phyloP scores from a whole-genome alignment of 108 stramenopile genomes.

The Cylindrotheca closterium region DNA sequence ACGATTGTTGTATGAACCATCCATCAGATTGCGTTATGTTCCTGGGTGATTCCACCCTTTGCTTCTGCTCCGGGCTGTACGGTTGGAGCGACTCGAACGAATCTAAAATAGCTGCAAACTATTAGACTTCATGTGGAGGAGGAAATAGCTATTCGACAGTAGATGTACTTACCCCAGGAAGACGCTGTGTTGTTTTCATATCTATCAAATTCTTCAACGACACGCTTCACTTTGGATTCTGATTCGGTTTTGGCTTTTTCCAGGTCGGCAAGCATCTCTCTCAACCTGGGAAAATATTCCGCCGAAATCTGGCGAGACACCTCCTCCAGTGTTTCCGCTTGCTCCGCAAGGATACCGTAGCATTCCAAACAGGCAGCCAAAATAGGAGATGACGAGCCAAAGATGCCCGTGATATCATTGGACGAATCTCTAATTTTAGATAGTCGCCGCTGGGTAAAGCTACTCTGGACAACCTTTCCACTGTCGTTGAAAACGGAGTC shows the following conservation, averaged over 20 bases:
- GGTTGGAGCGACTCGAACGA: neutral
- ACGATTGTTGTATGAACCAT: neutral
- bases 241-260: neutral
- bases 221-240: neutral
- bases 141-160: too few species aligned
- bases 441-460: slow-evolving; percentile 30
- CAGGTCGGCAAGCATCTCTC: neutral
- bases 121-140: too few species aligned
- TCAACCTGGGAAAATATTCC: neutral
- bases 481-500: slow-evolving; percentile 32
- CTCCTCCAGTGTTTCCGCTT: neutral
- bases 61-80: too few species aligned
- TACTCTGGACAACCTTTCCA: slow-evolving; percentile 29
- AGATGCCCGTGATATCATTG: neutral
- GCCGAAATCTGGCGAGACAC: neutral
- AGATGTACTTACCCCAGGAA: neutral
- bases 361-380: neutral
- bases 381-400: neutral
- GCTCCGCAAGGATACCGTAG: neutral
- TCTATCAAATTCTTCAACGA: neutral
- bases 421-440: slow-evolving; percentile 6
- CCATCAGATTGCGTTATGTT: neutral
- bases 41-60: neutral
- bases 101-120: slow-evolving; percentile 1
- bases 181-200: neutral